A percentile compares a stretch with the other conserved stretches of the same genome.
phyloP scores from a whole-genome alignment of 2,329 filamentous ascomycete species.

The Trichoderma semiorbis region DNA sequence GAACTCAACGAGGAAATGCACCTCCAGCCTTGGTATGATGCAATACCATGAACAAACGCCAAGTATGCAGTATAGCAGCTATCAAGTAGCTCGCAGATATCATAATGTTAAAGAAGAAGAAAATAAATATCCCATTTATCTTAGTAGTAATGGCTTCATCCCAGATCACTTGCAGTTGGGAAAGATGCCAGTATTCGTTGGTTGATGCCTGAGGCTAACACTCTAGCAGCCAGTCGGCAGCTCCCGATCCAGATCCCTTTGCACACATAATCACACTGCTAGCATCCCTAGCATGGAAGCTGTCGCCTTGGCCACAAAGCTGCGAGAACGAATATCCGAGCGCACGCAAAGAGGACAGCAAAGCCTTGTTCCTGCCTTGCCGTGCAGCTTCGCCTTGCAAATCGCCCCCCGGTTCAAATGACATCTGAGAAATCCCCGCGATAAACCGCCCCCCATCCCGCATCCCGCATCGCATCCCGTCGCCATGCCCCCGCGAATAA shows the following conservation, averaged over 20 bases:
- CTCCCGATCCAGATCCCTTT: constrained; percentile 5
- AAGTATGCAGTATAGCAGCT: not conserved
- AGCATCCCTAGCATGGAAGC: constrained; percentile 12
- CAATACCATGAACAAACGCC: not conserved
- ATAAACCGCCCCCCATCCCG: not conserved
- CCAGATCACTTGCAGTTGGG: not conserved
- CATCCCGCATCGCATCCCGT: constrained; percentile 20
- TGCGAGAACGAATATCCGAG: not conserved
- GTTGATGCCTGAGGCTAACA: not conserved
- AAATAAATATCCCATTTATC: not conserved
- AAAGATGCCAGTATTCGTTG: not conserved
- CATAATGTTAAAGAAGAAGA: not conserved
- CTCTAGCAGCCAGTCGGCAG: not conserved
- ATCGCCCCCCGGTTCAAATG: constrained; percentile 7
- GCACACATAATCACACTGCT: not conserved
- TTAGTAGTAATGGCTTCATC: not conserved
- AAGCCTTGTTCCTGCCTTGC: not conserved
- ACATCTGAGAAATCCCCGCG: constrained; percentile 1
- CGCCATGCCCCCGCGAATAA: constrained; percentile 77
- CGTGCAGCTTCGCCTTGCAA: not conserved
- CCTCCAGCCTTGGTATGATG: not conserved
- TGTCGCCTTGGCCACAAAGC: not conserved
- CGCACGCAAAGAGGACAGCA: not conserved
- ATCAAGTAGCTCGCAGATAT: not conserved
- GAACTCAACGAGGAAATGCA: not conserved